phyloP scores from a whole-genome alignment of 2,329 filamentous ascomycete species.

The Calonectria naviculata region DNA sequence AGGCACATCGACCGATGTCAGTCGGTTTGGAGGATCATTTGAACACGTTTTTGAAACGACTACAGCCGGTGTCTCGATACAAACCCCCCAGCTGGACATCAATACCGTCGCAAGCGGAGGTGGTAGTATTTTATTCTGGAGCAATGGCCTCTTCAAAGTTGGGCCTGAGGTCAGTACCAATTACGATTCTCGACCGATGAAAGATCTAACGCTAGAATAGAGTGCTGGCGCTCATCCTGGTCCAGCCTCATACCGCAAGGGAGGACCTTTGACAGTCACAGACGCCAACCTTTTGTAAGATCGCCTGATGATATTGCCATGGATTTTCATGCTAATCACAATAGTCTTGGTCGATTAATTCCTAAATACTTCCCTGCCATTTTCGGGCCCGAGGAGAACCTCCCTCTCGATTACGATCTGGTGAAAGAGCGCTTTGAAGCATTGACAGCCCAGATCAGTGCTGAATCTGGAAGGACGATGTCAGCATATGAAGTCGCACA shows the following conservation, averaged over 20 bases:
- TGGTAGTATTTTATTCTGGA: constrained; percentile 69
- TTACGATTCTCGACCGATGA: neutral
- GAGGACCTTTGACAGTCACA: constrained; percentile 75
- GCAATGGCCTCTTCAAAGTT: constrained; percentile 76
- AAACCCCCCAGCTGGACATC: constrained; percentile 78
- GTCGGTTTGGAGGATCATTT: constrained; percentile 74
- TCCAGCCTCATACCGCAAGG: constrained; percentile 77
- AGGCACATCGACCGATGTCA: constrained; percentile 79
- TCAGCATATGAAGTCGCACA: constrained; percentile 57
- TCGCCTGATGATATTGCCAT: neutral
- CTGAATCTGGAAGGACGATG: neutral
- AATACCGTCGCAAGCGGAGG: constrained; percentile 71
- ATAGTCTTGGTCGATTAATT: constrained; percentile 62
- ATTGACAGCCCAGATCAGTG: constrained; percentile 42
- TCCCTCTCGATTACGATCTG: constrained; percentile 50
- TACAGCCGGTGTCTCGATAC: constrained; percentile 76
- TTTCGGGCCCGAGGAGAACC: constrained; percentile 31
- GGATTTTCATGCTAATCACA: neutral
- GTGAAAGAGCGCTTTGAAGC: constrained; percentile 50
- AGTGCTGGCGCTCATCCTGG: constrained; percentile 78
- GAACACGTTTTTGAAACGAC: constrained; percentile 81
- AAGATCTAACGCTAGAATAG: neutral
- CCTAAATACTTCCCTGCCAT: constrained; percentile 69
- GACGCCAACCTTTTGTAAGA: constrained; percentile 71
- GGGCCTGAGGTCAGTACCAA: constrained; percentile 62